Conservation (phyloP, 306 rosid species). For the Leucaena leucocephala region DNA sequence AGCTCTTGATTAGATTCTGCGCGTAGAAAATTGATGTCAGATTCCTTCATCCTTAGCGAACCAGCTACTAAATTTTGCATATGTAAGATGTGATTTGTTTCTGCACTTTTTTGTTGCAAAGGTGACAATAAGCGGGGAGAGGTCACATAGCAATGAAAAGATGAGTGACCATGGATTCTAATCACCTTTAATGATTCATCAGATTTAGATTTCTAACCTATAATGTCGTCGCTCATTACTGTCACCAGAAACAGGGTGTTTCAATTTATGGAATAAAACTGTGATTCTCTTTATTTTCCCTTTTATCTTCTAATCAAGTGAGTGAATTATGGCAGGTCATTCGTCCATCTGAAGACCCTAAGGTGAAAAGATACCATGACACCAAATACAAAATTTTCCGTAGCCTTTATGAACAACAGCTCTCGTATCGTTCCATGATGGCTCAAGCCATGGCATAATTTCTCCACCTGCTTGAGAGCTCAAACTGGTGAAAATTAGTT, state of each 20-base stretch:
- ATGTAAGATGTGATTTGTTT: not conserved
- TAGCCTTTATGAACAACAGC: slow-evolving; percentile 80
- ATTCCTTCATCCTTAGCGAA: not conserved
- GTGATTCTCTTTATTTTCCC: slow-evolving; percentile 17
- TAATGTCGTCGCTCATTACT: not conserved
- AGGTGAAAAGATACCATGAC: slow-evolving; percentile 85
- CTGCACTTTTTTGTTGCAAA: not conserved
- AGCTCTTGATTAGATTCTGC: slow-evolving; percentile 4
- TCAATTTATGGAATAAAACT: not conserved
- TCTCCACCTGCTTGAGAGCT: slow-evolving; percentile 23
- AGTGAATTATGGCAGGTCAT: slow-evolving; percentile 61
- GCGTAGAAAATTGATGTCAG: not conserved
- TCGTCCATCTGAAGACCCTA: slow-evolving; percentile 80
- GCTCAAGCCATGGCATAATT: slow-evolving; percentile 71
- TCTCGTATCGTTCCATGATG: slow-evolving; percentile 71
- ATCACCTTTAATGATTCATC: not conserved
- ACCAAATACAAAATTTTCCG: slow-evolving; percentile 79
- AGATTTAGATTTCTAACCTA: not conserved
- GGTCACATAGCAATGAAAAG: not conserved
- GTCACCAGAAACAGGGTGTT: not conserved
- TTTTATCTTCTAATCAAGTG: slow-evolving; percentile 11
- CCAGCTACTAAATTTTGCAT: not conserved
- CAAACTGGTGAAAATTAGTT: slow-evolving; percentile 23
- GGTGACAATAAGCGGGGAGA: not conserved
- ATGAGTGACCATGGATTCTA: slow-evolving; percentile 17